Base-by-base conservation (phyloP, 805 yeast species). In the Isabelozyma gotoi region DNA sequence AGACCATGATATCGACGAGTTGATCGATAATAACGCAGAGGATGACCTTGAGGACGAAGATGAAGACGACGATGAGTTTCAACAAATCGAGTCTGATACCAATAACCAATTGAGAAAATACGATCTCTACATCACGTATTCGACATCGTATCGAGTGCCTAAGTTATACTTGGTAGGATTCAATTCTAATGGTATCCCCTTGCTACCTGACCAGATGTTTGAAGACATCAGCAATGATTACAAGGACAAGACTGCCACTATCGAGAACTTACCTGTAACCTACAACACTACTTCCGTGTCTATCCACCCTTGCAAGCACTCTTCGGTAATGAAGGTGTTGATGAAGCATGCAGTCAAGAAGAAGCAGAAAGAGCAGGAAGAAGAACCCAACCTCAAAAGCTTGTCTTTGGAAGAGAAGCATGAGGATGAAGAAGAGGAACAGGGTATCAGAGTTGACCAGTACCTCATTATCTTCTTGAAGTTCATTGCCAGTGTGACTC, bases 251-350 rank as follows among this genome's bases (percentile, higher is more conserved):
- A 94, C 99, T 1, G 99, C 92, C 16, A 94, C 99, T 0, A 92
- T 94, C 46, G 99, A 94, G 64, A 81, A 80, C 49, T 84, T 96
- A 5, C 98, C 99, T 10, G 90, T 90, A 54, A 75, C 83, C 41
- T 80, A 78, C 38, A 81, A 83, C 57, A 77, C 86, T 38, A 85
- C 94, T 0, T 74, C 87, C 0, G 90, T 94, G 5, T 88, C 96
- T 6, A 92, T 94, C 40, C 99, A 94, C 61, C 99, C 99, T 1
- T 94, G 99, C 62, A 84, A 85, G 52, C 99, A 94, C 62, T 91
- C 98, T 1, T 81, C 85, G 33, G 99, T 94, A 16, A 94, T 94
- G 99, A 83, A 81, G 55, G 85, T 90, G 36, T 71, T 94, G 48
- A 81, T 94, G 77, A 85, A 81, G 44, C 73, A 70, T 49, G 89